Evolutionary conservation across 805 yeast species (phyloP), one percentile per base, ranked within the genome.

Genomic region (Myxozyma melibiosi): DNA sequence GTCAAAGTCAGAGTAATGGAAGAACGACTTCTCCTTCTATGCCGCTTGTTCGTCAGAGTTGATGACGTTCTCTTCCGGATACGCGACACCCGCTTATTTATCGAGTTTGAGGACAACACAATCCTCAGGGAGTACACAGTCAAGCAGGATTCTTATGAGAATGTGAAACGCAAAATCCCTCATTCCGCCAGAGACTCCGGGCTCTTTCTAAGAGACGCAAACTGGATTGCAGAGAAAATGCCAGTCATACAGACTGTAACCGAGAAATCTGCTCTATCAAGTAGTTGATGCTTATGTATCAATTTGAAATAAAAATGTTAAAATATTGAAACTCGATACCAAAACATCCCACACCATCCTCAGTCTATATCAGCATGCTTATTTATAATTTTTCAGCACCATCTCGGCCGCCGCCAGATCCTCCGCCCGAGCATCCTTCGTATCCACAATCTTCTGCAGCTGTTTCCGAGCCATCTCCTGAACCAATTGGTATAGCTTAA

Each of bases 1-100:
- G 84, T 85, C 34, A 91, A 91, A 71, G 81, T 94, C 20, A 75
- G 99, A 61, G 97, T 90, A 3, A 94, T 94, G 97, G 84, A 84
- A 5, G 80, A 84, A 50, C 81, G 96, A 58, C 69, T 94, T 63
- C 73, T 94, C 37, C 65, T 92, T 33, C 75, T 94, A 44, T 82
- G 85, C 48, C 78, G 98, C 44, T 81, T 92, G 65, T 92, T 89
- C 69, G 71, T 94, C 58, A 78, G 98, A 45, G 95, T 94, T 5
- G 99, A 94, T 73, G 85, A 88, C 64, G 99, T 94, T 4, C 74
- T 90, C 22, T 82, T 92, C 67, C 75, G 96, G 62, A 80, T 94
- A 4, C 77, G 90, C 61, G 99, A 94, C 68, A 87, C 96, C 0
- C 76, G 99, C 55, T 74, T 91, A 0, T 92, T 80, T 71, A 78